Evolutionary conservation across 768 basidiomycete genomes (phyloP).

Genomic region (Trametes cubensis): DNA sequence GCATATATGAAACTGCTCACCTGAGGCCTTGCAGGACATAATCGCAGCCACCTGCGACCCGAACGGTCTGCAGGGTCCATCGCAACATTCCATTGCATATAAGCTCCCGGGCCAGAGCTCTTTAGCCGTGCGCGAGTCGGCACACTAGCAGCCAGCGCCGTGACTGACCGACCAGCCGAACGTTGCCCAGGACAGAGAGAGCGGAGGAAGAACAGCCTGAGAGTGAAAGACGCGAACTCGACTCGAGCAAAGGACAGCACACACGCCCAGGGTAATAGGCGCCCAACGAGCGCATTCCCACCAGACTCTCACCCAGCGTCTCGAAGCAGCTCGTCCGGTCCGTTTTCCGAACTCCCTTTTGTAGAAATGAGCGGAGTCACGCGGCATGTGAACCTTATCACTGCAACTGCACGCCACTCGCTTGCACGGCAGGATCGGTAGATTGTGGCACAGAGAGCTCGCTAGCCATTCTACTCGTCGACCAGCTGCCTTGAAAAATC

Average conservation of each 20-base stretch:
- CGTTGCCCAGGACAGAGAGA: neutral
- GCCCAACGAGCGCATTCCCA: neutral
- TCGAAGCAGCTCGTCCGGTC: neutral
- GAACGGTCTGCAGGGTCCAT: conserved; percentile 63
- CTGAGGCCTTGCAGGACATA: conserved; percentile 4
- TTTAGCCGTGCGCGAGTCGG: too few species aligned
- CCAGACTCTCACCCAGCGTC: conserved; percentile 7
- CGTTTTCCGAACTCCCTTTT: neutral
- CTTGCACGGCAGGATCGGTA: neutral
- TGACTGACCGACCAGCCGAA: too few species aligned
- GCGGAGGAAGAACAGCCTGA: neutral
- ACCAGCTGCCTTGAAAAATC: conserved; percentile 89
- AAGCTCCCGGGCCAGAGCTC: conserved; percentile 6
- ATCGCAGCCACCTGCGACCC: conserved; percentile 42
- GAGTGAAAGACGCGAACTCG: neutral
- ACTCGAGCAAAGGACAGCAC: neutral
- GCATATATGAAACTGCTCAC: neutral
- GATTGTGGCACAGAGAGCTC: conserved; percentile 2
- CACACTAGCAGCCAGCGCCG: too few species aligned
- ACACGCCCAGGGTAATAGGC: neutral
- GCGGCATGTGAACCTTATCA: conserved; percentile 26
- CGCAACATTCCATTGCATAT: conserved; percentile 81
- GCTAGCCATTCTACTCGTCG: conserved; percentile 19
- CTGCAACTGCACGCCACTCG: conserved; percentile 32
- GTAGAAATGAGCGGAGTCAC: neutral